These are phyloP conservation scores for Pyrenochaeta sp. DNA, from an alignment of 2,329 filamentous ascomycete genomes.

Conservation along the genomic window DNA sequence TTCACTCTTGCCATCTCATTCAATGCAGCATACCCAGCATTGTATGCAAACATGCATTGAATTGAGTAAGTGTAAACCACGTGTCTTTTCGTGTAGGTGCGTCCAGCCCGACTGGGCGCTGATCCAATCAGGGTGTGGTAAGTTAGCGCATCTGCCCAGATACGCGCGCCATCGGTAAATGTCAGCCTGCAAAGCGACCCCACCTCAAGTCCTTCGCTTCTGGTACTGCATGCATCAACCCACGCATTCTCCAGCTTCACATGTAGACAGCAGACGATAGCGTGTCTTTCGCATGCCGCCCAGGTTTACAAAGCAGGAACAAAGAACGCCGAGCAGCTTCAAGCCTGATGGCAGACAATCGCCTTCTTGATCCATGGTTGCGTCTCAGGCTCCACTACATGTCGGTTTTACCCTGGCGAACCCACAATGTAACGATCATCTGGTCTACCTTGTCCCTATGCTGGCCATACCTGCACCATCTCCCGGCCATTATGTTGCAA, in stretches of 20 bases:
- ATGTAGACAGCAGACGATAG: neutral
- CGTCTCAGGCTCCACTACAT: neutral
- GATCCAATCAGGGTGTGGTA: too few relatives aligned
- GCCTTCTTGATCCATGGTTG: neutral
- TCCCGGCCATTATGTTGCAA: neutral
- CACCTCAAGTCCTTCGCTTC: slow-evolving; percentile 1
- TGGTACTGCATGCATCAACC: neutral
- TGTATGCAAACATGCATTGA: too few relatives aligned
- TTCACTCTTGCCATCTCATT: neutral
- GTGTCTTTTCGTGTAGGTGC: too few relatives aligned
- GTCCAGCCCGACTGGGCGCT: too few relatives aligned
- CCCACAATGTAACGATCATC: neutral
- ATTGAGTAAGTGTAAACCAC: too few relatives aligned
- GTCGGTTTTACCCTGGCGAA: neutral
- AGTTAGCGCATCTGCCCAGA: neutral
- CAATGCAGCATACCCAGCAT: too few relatives aligned
- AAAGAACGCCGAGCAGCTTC: neutral
- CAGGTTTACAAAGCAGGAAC: neutral
- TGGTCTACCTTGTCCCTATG: neutral
- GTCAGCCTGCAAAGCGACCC: slow-evolving; percentile 1
- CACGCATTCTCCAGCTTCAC: slow-evolving; percentile 13
- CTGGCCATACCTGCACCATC: neutral
- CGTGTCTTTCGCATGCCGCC: neutral
- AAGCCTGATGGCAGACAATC: neutral
- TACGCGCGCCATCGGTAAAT: slow-evolving; percentile 1